phyloP scores from a whole-genome alignment of 140 eudicot species.

The Stevia rebaudiana region DNA sequence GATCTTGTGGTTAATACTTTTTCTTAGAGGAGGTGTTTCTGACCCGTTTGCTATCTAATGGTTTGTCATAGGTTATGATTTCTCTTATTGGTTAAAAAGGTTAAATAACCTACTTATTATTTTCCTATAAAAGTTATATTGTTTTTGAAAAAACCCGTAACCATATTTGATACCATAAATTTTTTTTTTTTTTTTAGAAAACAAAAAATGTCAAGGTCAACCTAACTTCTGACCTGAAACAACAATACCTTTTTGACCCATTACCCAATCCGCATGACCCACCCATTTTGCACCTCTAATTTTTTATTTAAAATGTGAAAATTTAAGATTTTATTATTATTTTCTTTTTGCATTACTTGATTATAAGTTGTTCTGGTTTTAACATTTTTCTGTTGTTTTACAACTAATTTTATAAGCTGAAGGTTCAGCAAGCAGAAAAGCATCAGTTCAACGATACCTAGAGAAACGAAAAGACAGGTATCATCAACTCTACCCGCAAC shows the following conservation, averaged over 20 bases:
- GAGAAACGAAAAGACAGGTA: slow-evolving; percentile 86
- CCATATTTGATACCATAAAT: neutral
- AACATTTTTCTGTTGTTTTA: neutral
- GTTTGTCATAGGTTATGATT: neutral
- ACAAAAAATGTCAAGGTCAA: neutral
- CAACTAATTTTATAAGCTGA: slow-evolving; percentile 30
- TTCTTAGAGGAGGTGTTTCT: neutral
- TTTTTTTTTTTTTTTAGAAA: too few relatives aligned
- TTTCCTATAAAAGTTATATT: neutral
- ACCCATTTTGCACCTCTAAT: neutral
- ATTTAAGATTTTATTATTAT: neutral
- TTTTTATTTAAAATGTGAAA: neutral
- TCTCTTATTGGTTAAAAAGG: neutral
- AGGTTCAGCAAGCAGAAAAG: slow-evolving; percentile 74
- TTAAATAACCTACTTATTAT: neutral
- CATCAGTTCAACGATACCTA: slow-evolving; percentile 74
- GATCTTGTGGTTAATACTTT: neutral
- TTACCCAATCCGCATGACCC: neutral
- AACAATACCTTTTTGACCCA: neutral
- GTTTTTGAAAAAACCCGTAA: neutral
- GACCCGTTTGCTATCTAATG: neutral
- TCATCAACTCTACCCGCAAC: slow-evolving; percentile 11
- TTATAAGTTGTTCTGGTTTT: neutral
- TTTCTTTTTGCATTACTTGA: neutral
- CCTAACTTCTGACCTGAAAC: neutral